phyloP scores from a whole-genome alignment of 805 yeast genomes.

The Candida ponderosae region DNA sequence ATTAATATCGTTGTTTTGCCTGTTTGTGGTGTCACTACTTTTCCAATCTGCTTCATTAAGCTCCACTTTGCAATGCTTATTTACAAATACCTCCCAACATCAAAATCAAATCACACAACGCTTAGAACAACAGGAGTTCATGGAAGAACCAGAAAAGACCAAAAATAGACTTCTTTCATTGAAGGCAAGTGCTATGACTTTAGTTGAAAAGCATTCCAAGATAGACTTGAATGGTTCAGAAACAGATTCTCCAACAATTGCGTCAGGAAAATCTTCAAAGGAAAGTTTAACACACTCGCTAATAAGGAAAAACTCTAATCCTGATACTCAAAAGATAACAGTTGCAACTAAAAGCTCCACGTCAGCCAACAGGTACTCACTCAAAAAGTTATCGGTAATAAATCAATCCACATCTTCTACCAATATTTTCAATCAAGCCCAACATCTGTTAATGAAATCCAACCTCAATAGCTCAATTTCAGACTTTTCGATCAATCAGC shows the following conservation, averaged over 20 bases:
- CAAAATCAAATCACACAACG: background rate
- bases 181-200: slow-evolving; percentile 19
- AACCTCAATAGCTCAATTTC: no score
- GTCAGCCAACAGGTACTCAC: slow-evolving; percentile 6
- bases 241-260: background rate
- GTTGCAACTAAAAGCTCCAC: background rate
- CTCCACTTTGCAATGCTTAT: background rate
- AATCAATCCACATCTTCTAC: slow-evolving; percentile 15
- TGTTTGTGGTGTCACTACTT: slow-evolving; percentile 4
- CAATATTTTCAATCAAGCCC: background rate
- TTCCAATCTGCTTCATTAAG: slow-evolving; percentile 6
- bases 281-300: background rate
- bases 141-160: background rate
- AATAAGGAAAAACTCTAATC: background rate
- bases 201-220: slow-evolving; percentile 10
- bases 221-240: background rate
- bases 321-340: background rate
- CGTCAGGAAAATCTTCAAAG: background rate
- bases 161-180: slow-evolving; percentile 10
- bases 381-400: slow-evolving; percentile 15
- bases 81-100: background rate
- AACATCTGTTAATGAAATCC: background rate
- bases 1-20: slow-evolving; percentile 5
- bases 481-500: no score
- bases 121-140: background rate